Percentiles rank a stretch among this genome's conserved stretches.
Conservation (phyloP, 441 rosid genomes). For the Lepidium campestre region DNA sequence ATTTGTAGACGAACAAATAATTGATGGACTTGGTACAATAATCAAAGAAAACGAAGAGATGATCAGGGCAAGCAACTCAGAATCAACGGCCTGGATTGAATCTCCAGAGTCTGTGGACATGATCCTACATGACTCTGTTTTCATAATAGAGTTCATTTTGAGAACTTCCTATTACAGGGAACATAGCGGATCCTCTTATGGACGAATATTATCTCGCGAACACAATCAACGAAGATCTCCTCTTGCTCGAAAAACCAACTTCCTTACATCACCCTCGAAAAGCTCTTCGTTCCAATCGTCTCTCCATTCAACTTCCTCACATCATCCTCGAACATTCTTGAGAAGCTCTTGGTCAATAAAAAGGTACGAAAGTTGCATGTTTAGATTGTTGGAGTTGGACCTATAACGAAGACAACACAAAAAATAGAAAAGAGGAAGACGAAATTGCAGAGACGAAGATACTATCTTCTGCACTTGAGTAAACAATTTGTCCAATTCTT, state of each 20-base stretch:
- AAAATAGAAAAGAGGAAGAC: too few species aligned
- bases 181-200: background rate
- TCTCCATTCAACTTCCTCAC: too few species aligned
- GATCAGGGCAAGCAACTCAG: slow-evolving; percentile 2
- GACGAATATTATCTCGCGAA: background rate
- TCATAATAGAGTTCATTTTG: slow-evolving; percentile 3
- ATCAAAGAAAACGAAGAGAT: background rate
- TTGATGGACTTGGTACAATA: background rate
- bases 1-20: background rate
- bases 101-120: background rate
- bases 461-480: too few species aligned
- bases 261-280: slow-evolving; percentile 22
- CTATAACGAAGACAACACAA: too few species aligned
- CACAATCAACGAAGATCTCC: background rate
- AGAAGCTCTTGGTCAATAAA: too few species aligned
- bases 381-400: too few species aligned
- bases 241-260: slow-evolving; percentile 29
- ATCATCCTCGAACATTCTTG: too few species aligned
- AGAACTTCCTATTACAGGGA: background rate
- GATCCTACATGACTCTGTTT: slow-evolving; percentile 7
- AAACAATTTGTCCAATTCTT: too few species aligned
- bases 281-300: background rate
- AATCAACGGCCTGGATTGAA: slow-evolving; percentile 8
- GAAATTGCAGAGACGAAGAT: too few species aligned
- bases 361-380: too few species aligned